Conservation (phyloP, 192 early-diverging fungal species). For the Backusella morwellensis region DNA sequence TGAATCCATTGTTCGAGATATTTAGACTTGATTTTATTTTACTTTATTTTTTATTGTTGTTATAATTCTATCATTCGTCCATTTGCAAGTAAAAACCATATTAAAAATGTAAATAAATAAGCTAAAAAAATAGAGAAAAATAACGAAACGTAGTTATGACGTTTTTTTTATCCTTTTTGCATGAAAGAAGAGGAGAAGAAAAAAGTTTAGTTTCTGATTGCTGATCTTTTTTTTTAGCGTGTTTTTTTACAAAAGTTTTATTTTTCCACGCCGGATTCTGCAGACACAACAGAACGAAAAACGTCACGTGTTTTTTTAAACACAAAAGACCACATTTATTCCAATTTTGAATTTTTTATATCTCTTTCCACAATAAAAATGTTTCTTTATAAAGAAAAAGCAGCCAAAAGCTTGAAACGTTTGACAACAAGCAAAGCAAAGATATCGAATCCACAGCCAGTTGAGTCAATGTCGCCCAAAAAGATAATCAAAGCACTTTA, state of each 20-base stretch:
- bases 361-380: not conserved
- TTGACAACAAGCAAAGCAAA: not conserved
- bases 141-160: not conserved
- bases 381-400: conserved; percentile 13
- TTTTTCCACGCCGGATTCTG: too few relatives aligned
- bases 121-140: not conserved
- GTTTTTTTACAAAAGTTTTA: too few relatives aligned
- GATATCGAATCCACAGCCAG: not conserved
- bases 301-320: not conserved
- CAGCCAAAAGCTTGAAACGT: not conserved
- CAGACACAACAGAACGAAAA: too few relatives aligned
- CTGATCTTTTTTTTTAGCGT: too few relatives aligned
- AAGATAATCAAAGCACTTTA: conserved; percentile 75
- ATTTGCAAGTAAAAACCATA: not conserved
- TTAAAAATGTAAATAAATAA: not conserved
- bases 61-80: not conserved
- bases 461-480: conserved; percentile 45
- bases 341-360: not conserved
- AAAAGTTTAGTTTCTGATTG: not conserved
- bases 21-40: not conserved
- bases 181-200: not conserved
- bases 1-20: conserved; percentile 24
- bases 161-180: not conserved
- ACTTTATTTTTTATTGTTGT: not conserved
- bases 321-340: not conserved